Evolutionary conservation across 1,284 basidiomycete genomes (phyloP).

Genomic region (Ganoderma resinaceum): DNA sequence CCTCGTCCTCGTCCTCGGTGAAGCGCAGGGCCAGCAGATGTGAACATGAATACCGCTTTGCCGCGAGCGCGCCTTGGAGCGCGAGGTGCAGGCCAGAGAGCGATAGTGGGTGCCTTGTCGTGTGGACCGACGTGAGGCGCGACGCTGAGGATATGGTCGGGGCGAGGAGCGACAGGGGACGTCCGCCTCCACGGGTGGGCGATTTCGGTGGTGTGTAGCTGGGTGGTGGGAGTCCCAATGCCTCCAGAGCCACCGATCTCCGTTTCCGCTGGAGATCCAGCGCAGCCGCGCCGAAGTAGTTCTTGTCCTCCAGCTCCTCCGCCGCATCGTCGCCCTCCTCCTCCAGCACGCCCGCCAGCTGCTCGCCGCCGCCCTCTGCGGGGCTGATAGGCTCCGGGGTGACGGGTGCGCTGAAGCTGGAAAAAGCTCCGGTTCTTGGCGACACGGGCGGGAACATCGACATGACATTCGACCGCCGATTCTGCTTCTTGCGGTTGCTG

Average conservation of each 20-base stretch:
- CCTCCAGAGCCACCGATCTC: constrained; percentile 55
- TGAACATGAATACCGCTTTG: constrained; percentile 77
- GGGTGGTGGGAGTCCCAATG: constrained; percentile 46
- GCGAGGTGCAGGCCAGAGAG: constrained; percentile 64
- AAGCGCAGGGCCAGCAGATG: constrained; percentile 81
- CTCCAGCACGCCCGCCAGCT: constrained; percentile 32
- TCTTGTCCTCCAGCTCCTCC: constrained; percentile 40
- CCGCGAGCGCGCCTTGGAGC: constrained; percentile 66
- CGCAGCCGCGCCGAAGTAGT: constrained; percentile 64
- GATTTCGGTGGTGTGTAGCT: constrained; percentile 32
- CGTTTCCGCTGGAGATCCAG: constrained; percentile 63
- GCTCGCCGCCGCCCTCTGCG: not conserved
- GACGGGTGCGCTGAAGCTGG: constrained; percentile 53
- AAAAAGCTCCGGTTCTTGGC: constrained; percentile 17
- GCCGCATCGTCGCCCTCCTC: constrained; percentile 48
- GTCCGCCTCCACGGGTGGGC: constrained; percentile 11
- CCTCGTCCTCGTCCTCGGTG: constrained; percentile 57
- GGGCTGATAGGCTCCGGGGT: constrained; percentile 46
- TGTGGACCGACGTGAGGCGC: constrained; percentile 64
- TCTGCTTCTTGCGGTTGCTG: constrained; percentile 53
- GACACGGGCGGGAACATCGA: constrained; percentile 47
- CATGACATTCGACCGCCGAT: constrained; percentile 61
- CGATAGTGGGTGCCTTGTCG: constrained; percentile 69
- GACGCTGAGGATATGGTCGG: constrained; percentile 38
- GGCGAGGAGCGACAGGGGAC: constrained; percentile 32